These are phyloP conservation scores for Raffaelea ambrosiae DNA, from an alignment of 2,329 filamentous ascomycete genomes.

Conservation along the genomic window DNA sequence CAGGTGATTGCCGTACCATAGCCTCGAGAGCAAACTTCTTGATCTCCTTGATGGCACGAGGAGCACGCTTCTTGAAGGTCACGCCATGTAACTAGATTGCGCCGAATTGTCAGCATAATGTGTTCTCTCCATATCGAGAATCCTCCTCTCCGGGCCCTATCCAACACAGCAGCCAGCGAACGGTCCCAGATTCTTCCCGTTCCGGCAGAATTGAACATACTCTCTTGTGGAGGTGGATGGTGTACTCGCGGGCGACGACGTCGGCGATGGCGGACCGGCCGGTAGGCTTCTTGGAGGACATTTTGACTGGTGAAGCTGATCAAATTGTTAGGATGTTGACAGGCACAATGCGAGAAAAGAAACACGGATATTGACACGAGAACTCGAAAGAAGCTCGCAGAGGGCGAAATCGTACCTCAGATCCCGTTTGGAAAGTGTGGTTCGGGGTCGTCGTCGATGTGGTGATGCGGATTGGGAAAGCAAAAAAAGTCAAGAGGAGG, in stretches of 20 bases:
- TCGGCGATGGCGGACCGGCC: constrained; percentile 93
- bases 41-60: constrained; percentile 99
- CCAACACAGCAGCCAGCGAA: no score
- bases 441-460: constrained; percentile 10
- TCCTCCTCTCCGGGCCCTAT: no score
- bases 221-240: constrained; percentile 99
- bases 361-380: neutral
- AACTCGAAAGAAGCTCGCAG: neutral
- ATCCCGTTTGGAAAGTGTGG: constrained; percentile 9
- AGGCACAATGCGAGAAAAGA: neutral
- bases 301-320: constrained; percentile 31
- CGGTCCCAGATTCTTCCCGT: no score
- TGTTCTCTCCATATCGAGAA: no score
- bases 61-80: constrained; percentile 99
- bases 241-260: constrained; percentile 99
- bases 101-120: neutral
- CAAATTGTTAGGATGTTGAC: neutral
- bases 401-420: constrained; percentile 5
- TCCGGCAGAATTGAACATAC: constrained; percentile 47
- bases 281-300: constrained; percentile 57
- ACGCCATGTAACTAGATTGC: constrained; percentile 82
- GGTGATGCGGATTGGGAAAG: constrained; percentile 5
- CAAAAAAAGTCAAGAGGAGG: constrained; percentile 6
- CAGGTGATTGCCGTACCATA: constrained; percentile 76
- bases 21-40: constrained; percentile 84